Evolutionary conservation across 495 filamentous ascomycete genomes (phyloP), one percentile per base, ranked within the genome.

Genomic region (Penicillium lagena): DNA sequence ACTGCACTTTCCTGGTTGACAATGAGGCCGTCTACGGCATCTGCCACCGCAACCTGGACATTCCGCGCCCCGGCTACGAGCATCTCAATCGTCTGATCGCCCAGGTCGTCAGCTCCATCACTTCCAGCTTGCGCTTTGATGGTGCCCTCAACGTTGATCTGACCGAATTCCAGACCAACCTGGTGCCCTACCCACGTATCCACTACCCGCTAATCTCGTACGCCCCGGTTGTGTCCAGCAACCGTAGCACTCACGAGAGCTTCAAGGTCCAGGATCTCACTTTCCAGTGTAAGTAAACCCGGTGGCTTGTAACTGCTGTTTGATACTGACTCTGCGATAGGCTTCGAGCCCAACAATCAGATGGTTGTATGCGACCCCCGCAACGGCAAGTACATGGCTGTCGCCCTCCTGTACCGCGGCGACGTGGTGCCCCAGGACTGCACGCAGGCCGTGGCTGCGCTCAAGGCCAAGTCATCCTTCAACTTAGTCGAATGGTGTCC

Each of bases 401-500:
- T 90, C 28, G 87, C 87, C 50, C 77, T 95, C 31, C 73, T 95
- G 52, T 95, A 95, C 75, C 87, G 89, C 59, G 89, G 89, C 52
- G 89, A 95, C 54, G 87, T 89, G 43, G 86, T 93, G 42, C 86
- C 89, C 37, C 86, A 82, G 50, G 89, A 95, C 72, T 89, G 86
- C 71, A 82, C 72, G 52, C 78, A 81, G 35, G 89, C 89, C 28
- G 81, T 91, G 41, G 85, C 85, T 17, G 76, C 81, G 14, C 77
- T 95, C 51, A 95, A 95, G 73, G 82, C 88, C 55, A 90, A 89
- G 75, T 56, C 80, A 8, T 89, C 88, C 22, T 91, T 95, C 78
- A 89, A 93, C 76, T 75, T 94, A 45, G 89, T 95, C 42, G 89
- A 95, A 64, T 95, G 89, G 89, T 95, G 89, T 70, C 89, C 89